phyloP scores from a whole-genome alignment of 192 early-diverging fungal species.

The Globomyces pollinis-pini region DNA sequence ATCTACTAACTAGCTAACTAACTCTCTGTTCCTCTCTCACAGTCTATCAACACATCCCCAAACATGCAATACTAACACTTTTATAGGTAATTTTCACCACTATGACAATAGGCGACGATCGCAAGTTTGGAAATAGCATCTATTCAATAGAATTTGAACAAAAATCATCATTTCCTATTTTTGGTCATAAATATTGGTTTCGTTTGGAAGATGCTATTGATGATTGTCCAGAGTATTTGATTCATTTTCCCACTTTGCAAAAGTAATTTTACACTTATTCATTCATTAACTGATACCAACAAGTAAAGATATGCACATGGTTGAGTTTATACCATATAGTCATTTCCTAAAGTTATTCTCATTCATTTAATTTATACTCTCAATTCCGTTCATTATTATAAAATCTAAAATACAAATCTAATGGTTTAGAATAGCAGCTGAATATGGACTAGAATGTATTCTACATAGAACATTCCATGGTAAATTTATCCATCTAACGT shows the following conservation, averaged over 20 bases:
- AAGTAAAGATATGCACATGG: constrained; percentile 32
- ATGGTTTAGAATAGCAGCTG: constrained; percentile 74
- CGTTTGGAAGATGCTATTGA: constrained; percentile 91
- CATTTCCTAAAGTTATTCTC: neutral
- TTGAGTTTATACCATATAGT: neutral
- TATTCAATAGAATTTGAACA: constrained; percentile 83
- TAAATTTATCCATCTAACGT: no score
- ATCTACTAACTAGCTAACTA: constrained; percentile 42
- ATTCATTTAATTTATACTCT: no score
- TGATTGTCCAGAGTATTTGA: constrained; percentile 90
- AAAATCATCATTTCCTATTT: constrained; percentile 50
- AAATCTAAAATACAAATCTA: no score
- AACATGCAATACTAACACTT: neutral
- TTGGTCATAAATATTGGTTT: constrained; percentile 85
- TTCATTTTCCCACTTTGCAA: constrained; percentile 73
- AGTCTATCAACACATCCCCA: neutral
- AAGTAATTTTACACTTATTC: constrained; percentile 4
- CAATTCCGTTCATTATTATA: no score
- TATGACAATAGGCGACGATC: constrained; percentile 28
- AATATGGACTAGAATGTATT: constrained; percentile 74
- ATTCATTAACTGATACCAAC: no score
- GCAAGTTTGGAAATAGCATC: constrained; percentile 78
- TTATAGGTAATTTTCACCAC: constrained; percentile 34
- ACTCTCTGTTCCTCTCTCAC: neutral
- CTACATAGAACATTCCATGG: constrained; percentile 74